These are phyloP conservation scores for Primulina tabacum DNA, from an alignment of 257 asterid genomes.

Conservation along the genomic window DNA sequence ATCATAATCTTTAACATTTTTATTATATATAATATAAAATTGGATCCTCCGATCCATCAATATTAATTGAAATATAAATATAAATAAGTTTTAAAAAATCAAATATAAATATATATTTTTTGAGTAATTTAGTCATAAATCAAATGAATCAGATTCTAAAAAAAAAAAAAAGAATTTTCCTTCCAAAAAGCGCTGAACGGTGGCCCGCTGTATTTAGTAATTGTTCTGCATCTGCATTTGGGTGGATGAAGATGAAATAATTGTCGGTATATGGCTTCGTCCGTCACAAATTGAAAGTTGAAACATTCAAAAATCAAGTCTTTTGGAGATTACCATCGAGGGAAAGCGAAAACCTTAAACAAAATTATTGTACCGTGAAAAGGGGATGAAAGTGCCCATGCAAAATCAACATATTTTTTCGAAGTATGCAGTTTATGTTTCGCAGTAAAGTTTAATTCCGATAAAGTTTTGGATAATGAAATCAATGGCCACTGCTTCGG, in stretches of 20 bases:
- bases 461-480: slow-evolving; percentile 17
- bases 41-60: too few species aligned
- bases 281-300: slow-evolving; percentile 20
- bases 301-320: slow-evolving; percentile 21
- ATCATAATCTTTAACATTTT: too few species aligned
- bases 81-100: too few species aligned
- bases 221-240: slow-evolving; percentile 30
- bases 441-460: not conserved
- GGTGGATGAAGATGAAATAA: slow-evolving; percentile 37
- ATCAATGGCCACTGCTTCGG: slow-evolving; percentile 59
- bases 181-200: slow-evolving; percentile 20
- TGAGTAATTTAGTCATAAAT: too few species aligned
- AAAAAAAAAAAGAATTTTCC: too few species aligned
- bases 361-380: slow-evolving; percentile 22
- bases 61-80: too few species aligned
- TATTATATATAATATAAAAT: too few species aligned
- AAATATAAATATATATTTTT: too few species aligned
- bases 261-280: slow-evolving; percentile 8
- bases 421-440: not conserved
- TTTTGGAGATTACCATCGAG: slow-evolving; percentile 32
- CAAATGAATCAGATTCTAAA: too few species aligned
- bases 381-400: slow-evolving; percentile 24
- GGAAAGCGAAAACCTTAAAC: slow-evolving; percentile 27
- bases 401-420: slow-evolving; percentile 12
- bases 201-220: slow-evolving; percentile 46